A percentile compares a stretch with the other conserved stretches of the same genome.
phyloP scores from a whole-genome alignment of 192 early-diverging fungal genomes.

The Dissophora ornata region DNA sequence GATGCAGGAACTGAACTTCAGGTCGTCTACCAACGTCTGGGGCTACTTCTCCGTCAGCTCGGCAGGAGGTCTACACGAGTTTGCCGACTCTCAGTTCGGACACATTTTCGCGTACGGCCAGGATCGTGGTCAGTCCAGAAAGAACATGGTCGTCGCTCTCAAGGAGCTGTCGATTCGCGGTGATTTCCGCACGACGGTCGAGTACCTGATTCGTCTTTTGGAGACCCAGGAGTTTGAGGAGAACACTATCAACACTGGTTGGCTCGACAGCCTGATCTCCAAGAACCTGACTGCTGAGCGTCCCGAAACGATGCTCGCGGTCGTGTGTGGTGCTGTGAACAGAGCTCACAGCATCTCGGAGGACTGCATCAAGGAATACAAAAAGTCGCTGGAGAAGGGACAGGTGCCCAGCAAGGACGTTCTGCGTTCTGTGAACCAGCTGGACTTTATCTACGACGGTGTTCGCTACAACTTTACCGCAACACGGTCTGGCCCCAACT shows the following conservation, averaged over 20 bases:
- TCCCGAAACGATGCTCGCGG: conserved; percentile 89
- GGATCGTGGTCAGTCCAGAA: conserved; percentile 90
- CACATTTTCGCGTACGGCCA: conserved; percentile 98
- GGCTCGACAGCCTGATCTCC: conserved; percentile 95
- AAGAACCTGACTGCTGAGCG: conserved; percentile 90
- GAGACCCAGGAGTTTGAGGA: conserved; percentile 90
- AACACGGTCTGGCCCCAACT: conserved; percentile 82
- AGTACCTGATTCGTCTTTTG: conserved; percentile 94
- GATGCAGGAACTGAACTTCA: conserved; percentile 97
- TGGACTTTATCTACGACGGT: conserved; percentile 94
- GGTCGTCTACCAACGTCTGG: conserved; percentile 96
- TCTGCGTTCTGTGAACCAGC: conserved; percentile 76
- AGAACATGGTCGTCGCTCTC: conserved; percentile 97
- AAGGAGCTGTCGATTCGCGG: conserved; percentile 99
- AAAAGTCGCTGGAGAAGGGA: conserved; percentile 88
- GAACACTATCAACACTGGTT: conserved; percentile 93
- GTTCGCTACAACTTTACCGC: conserved; percentile 92
- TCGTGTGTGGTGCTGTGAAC: conserved; percentile 92
- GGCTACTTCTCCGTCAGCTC: conserved; percentile 99
- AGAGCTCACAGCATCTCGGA: conserved; percentile 81
- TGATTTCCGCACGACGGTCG: conserved; percentile 98
- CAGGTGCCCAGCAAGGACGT: conserved; percentile 85
- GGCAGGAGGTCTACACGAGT: conserved; percentile 97
- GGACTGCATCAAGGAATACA: conserved; percentile 79
- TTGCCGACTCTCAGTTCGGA: conserved; percentile 99